These are phyloP conservation scores for Tetrapisispora pingtungensis DNA, from an alignment of 805 yeast species.

Conservation along the genomic window DNA sequence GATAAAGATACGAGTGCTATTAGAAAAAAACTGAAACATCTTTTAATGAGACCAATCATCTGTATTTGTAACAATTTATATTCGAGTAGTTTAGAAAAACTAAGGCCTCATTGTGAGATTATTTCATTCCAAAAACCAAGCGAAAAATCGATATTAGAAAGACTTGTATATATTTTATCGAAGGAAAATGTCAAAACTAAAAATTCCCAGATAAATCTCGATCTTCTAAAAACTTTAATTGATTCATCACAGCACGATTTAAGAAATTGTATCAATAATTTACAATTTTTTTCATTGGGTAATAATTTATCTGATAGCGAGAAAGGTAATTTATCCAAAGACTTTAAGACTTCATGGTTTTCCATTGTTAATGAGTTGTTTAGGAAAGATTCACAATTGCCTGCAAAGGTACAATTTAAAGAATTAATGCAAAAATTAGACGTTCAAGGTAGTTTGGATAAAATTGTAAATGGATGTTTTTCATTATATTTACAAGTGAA, in stretches of 20 bases:
- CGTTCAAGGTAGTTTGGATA: conserved; percentile 45
- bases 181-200: conserved; percentile 36
- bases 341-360: conserved; percentile 58
- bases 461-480: conserved; percentile 63
- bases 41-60: conserved; percentile 73
- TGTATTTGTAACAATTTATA: conserved; percentile 87
- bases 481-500: conserved; percentile 50
- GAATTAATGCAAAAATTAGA: conserved; percentile 39
- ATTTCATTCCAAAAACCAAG: conserved; percentile 55
- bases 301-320: conserved; percentile 3
- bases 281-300: conserved; percentile 49
- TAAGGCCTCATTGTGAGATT: conserved; percentile 66
- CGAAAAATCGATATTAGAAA: conserved; percentile 35
- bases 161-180: conserved; percentile 42
- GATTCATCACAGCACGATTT: conserved; percentile 72
- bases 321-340: conserved; percentile 34
- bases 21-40: conserved; percentile 30
- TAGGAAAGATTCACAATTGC: conserved; percentile 36
- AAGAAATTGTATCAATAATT: conserved; percentile 70
- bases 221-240: conserved; percentile 51
- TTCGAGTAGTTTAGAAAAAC: conserved; percentile 59
- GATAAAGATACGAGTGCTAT: conserved; percentile 15
- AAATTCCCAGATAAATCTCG: not conserved
- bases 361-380: conserved; percentile 53
- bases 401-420: conserved; percentile 40